Evolutionary conservation across 2,329 filamentous ascomycete genomes (phyloP), one percentile per base, ranked within the genome.

Genomic region (Microsporum audouinii): DNA sequence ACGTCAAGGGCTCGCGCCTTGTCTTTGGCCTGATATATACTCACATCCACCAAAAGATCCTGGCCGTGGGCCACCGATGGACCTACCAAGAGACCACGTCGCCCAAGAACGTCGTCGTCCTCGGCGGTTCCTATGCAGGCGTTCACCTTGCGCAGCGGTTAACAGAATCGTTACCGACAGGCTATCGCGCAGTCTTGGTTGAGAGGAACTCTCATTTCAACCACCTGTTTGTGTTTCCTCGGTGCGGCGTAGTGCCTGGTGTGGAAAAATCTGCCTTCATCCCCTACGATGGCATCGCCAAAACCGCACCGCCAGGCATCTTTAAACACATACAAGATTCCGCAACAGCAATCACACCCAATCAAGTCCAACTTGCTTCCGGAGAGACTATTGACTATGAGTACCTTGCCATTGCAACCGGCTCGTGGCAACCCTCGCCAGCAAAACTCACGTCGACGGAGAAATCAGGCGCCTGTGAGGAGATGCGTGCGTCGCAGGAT

Each of bases 201-300:
- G 84, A 87, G 69, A 80, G 79, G 51, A 82, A 83, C 67, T 79
- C 76, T 2, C 82, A 85, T 68, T 83, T 85, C 68, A 79, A 85
- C 63, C 84, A 82, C 65, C 80, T 80, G 0, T 86, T 82, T 77
- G 77, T 80, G 10, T 77, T 86, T 41, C 84, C 84, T 0, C 77
- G 84, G 2, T 84, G 81, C 67, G 80, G 77, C 41, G 82, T 85
- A 10, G 73, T 82, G 3, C 70, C 75, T 17, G 79, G 78, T 17
- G 78, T 83, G 51, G 83, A 85, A 63, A 70, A 80, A 60, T 81
- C 81, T 65, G 82, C 81, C 0, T 85, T 86, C 63, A 80, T 86
- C 51, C 83, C 84, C 0, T 86, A 85, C 62, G 76, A 75, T 0
- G 71, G 71, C 2, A 73, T 77, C 38, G 65, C 80, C 2, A 69